These are phyloP conservation scores for Edaphochlamys debaryana DNA, from an alignment of 139 green algal genomes.

Conservation along the genomic window DNA sequence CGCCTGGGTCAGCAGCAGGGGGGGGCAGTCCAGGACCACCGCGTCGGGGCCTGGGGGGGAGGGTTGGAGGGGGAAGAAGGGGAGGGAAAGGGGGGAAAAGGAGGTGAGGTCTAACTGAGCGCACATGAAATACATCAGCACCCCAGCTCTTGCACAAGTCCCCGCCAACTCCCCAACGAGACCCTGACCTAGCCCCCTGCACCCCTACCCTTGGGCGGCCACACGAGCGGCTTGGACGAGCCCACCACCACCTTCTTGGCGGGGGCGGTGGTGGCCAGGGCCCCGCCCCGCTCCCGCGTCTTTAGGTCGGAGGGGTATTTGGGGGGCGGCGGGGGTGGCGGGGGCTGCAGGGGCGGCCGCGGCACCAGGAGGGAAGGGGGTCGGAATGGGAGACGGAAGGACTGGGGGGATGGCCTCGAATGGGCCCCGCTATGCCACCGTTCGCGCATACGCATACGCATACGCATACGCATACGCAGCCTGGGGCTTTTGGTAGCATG, in stretches of 20 bases:
- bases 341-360: neutral
- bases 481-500: too few relatives aligned
- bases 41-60: conserved; percentile 1
- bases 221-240: neutral
- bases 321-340: neutral
- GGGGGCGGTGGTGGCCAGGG: neutral
- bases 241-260: neutral
- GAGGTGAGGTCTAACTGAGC: neutral
- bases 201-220: conserved; percentile 9
- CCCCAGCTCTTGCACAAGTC: neutral
- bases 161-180: neutral
- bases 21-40: conserved; percentile 15
- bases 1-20: conserved; percentile 5
- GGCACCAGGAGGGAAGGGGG: too few relatives aligned
- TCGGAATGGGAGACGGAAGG: too few relatives aligned
- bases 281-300: neutral
- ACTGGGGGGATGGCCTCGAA: too few relatives aligned
- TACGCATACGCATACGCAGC: too few relatives aligned
- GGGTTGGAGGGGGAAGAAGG: neutral
- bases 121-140: too few relatives aligned
- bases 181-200: too few relatives aligned
- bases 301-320: too few relatives aligned
- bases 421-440: too few relatives aligned
- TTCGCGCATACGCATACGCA: too few relatives aligned
- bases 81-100: neutral